Percentiles rank a stretch among this genome's conserved stretches.
Evolutionary conservation across 805 yeast genomes (phyloP).

Genomic region (Lachancea sp.): DNA sequence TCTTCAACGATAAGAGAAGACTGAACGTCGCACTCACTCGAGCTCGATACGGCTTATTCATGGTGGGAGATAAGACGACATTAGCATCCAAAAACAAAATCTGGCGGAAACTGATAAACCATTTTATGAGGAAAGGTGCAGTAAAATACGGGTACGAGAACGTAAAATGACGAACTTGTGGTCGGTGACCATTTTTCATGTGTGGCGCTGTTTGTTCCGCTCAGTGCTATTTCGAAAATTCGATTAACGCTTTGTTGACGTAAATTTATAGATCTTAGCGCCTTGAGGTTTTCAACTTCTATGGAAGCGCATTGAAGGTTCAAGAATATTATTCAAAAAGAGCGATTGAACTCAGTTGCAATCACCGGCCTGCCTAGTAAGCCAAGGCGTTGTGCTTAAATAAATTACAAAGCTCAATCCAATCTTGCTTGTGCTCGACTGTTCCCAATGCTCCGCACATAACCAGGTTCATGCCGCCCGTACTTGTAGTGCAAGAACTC

Average conservation of each 20-base stretch:
- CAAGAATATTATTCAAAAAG: too few species aligned
- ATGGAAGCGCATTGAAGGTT: too few species aligned
- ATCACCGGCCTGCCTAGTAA: background rate
- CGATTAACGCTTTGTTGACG: background rate
- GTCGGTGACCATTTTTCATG: too few species aligned
- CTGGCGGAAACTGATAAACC: background rate
- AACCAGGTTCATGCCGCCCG: constrained; percentile 21
- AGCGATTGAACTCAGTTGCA: too few species aligned
- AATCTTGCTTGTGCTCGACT: constrained; percentile 7
- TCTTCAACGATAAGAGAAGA: background rate
- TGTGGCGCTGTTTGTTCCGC: background rate
- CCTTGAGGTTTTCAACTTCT: too few species aligned
- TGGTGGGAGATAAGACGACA: background rate
- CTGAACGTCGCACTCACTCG: constrained; percentile 3
- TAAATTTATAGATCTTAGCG: background rate
- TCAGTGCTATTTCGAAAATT: background rate
- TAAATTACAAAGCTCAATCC: constrained; percentile 8
- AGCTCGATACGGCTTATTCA: background rate
- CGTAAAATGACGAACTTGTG: too few species aligned
- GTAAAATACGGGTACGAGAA: background rate
- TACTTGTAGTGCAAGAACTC: constrained; percentile 17
- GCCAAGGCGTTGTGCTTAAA: constrained; percentile 5
- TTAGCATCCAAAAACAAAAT: background rate
- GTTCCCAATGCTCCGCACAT: constrained; percentile 16
- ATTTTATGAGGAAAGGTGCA: background rate